phyloP scores from a whole-genome alignment of 2,329 filamentous ascomycete species.

The Chrysoporthe cubensis region DNA sequence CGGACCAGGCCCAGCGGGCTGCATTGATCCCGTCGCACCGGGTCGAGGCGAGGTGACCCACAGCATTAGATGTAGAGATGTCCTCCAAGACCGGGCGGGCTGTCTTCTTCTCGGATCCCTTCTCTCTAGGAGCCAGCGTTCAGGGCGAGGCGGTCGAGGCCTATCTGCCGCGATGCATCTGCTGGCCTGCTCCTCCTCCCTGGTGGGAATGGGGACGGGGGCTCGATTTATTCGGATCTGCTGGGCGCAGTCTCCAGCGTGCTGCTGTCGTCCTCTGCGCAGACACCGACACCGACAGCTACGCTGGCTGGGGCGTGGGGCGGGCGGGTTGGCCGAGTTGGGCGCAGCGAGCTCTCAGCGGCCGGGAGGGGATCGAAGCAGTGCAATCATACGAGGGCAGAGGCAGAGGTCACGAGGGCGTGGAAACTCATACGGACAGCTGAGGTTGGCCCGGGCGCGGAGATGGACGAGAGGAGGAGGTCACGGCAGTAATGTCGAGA shows the following conservation, averaged over 20 bases:
- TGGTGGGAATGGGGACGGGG: too few species aligned
- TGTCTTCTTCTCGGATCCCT: not conserved
- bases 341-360: not conserved
- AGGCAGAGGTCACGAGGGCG: not conserved
- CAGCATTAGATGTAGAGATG: conserved; percentile 5
- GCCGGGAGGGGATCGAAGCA: not conserved
- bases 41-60: conserved; percentile 3
- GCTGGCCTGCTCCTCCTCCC: not conserved
- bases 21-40: not conserved
- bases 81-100: not conserved
- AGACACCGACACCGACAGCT: not conserved
- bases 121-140: not conserved
- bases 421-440: not conserved
- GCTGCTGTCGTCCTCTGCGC: not conserved
- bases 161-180: not conserved
- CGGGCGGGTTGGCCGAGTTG: not conserved
- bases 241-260: not conserved
- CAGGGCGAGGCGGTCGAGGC: not conserved
- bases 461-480: not conserved
- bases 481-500: conserved; percentile 1
- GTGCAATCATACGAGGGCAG: not conserved
- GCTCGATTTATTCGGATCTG: not conserved
- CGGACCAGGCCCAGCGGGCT: not conserved
- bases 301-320: not conserved
- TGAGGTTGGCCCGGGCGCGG: not conserved